A percentile compares a stretch with the other conserved stretches of the same genome.
Evolutionary conservation across 2,329 filamentous ascomycete genomes (phyloP).

Genomic region (Clonostachys byssicola): DNA sequence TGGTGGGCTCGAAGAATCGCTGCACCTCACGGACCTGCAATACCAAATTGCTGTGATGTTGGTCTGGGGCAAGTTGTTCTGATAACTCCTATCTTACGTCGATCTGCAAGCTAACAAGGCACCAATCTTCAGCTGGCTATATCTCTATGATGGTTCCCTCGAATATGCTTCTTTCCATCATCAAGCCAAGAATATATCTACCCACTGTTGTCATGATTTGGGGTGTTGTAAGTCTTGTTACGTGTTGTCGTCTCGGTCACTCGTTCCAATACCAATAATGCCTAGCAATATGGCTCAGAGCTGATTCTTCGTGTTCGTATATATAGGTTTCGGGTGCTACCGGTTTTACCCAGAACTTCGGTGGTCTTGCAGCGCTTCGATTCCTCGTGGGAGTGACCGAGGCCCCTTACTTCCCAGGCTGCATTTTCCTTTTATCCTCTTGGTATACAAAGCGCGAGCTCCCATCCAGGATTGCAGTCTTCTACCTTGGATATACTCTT

Average conservation of each 20-base stretch:
- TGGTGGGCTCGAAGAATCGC: constrained; percentile 11
- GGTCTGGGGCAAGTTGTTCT: neutral
- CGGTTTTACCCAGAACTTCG: constrained; percentile 23
- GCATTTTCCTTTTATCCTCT: constrained; percentile 2
- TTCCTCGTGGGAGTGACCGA: constrained; percentile 35
- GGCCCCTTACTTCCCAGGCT: constrained; percentile 7
- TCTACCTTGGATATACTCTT: constrained; percentile 3
- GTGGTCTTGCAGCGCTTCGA: constrained; percentile 25
- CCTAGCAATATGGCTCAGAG: too few relatives aligned
- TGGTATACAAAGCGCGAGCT: constrained; percentile 5
- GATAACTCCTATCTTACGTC: too few relatives aligned
- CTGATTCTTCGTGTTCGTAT: neutral
- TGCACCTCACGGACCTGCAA: constrained; percentile 10
- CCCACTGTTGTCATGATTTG: constrained; percentile 7
- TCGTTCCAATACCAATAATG: too few relatives aligned
- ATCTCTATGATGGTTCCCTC: constrained; percentile 24
- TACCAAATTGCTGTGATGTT: constrained; percentile 10
- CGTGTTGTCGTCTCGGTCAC: too few relatives aligned
- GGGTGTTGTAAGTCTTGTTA: constrained; percentile 3
- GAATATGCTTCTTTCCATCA: constrained; percentile 17
- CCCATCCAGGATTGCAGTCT: constrained; percentile 2
- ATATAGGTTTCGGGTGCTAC: constrained; percentile 25
- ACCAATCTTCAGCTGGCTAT: constrained; percentile 13
- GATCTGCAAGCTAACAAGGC: neutral
- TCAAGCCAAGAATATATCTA: constrained; percentile 5